Base-by-base conservation (phyloP, 176 grass and related monocot species). In the Musa schizocarpa region DNA sequence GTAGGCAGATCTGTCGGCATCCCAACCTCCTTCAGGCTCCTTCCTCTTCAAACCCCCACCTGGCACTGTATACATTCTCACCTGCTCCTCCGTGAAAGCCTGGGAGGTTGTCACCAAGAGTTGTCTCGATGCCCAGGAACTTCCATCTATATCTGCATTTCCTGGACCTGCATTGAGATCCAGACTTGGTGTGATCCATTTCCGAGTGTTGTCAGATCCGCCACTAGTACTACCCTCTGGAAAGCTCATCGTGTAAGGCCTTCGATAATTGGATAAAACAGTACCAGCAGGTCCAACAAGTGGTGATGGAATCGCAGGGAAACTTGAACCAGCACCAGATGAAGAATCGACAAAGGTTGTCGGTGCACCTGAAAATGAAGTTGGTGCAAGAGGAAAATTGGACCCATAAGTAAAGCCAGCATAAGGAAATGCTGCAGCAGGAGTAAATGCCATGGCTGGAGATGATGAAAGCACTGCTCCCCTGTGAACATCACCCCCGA, bases 91-190 rank as follows among this genome's bases (percentile, higher is more conserved):
- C 52, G 66, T 73, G 78, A 92, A 81, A 49, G 51, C 71, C 50
- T 92, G 87, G 51, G 83, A 79, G 11, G 85, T 75, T 29, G 82
- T 61, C 54, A 86, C 84, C 49, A 88, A 52, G 77, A 88, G 84
- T 84, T 90, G 87, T 77, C 89, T 85, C 54, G 82, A 69, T 2
- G 80, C 73, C 54, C 80, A 62, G 72, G 81, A 14, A 21, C 86
- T 81, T 24, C 86, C 89, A 24, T 92, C 85, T 75, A 79, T 34
- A 74, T 92, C 87, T 74, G 78, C 78, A 83, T 71, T 86, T 70
- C 85, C 87, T 53, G 93, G 93, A 11, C 89, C 93, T 21, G 87
- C 88, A 78, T 96, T 96, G 58, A 96, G 89, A 79, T 92, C 93
- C 34, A 96, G 79, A 69, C 83, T 76, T 49, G 84, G 87, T 54